A percentile compares a stretch with the other conserved stretches of the same genome.
Conservation (phyloP, 108 stramenopile species). For the Skeletonema costatum region DNA sequence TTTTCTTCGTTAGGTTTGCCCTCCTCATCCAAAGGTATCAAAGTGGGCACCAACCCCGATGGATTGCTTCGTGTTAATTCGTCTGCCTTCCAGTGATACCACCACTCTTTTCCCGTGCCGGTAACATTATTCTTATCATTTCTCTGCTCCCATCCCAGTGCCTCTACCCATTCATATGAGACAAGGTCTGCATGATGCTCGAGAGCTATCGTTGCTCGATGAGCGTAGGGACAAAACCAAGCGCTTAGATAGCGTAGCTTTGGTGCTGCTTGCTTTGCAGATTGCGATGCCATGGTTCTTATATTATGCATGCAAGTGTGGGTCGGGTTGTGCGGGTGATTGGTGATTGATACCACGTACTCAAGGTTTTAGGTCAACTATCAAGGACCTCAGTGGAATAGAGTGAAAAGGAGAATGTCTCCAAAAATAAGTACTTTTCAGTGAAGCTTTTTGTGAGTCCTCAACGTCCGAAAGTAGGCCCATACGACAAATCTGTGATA, state of each 20-base stretch:
- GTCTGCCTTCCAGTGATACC: conserved; percentile 88
- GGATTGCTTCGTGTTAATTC: conserved; percentile 73
- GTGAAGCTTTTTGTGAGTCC: too few relatives aligned
- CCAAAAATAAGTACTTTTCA: too few relatives aligned
- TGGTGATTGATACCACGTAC: too few relatives aligned
- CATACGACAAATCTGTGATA: too few relatives aligned
- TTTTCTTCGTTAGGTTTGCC: conserved; percentile 49
- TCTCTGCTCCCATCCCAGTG: conserved; percentile 82
- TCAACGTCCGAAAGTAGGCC: too few relatives aligned
- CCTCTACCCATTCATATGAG: conserved; percentile 86
- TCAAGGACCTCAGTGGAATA: too few relatives aligned
- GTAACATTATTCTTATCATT: conserved; percentile 71
- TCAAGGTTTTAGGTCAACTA: too few relatives aligned
- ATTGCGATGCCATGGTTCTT: neutral
- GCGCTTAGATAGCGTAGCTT: conserved; percentile 79
- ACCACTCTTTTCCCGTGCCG: conserved; percentile 83
- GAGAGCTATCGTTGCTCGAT: conserved; percentile 82
- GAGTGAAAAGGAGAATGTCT: too few relatives aligned
- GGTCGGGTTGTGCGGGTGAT: too few relatives aligned
- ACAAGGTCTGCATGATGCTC: conserved; percentile 76
- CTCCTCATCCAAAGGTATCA: conserved; percentile 56
- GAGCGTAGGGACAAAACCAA: conserved; percentile 91
- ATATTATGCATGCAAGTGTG: too few relatives aligned
- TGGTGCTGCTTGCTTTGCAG: conserved; percentile 22
- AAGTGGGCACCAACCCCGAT: conserved; percentile 77